Evolutionary conservation across 768 basidiomycete genomes (phyloP).

Genomic region (Tylopilus rubrobrunneus): DNA sequence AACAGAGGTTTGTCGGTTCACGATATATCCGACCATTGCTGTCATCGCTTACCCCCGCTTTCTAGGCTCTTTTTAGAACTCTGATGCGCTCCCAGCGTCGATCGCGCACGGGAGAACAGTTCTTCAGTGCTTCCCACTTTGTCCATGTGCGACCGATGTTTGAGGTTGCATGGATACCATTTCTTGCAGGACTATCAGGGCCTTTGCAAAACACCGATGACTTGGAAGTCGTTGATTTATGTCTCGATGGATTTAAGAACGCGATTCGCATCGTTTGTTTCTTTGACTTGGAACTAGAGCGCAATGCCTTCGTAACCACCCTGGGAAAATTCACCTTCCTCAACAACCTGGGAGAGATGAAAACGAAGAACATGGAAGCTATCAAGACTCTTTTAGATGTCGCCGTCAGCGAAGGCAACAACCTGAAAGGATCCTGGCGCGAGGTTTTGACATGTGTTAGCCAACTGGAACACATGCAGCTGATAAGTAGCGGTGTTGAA

Average conservation of each 20-base stretch:
- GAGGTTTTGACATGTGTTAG: slow-evolving; percentile 97
- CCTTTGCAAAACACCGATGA: slow-evolving; percentile 96
- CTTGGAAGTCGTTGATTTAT: slow-evolving; percentile 84
- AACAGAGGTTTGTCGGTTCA: slow-evolving; percentile 66
- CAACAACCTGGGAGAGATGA: slow-evolving; percentile 98
- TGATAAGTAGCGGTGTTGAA: slow-evolving; percentile 90
- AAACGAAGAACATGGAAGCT: slow-evolving; percentile 98
- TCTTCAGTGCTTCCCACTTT: slow-evolving; percentile 94
- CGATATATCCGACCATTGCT: neutral
- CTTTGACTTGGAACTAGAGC: slow-evolving; percentile 94
- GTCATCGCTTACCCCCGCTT: slow-evolving; percentile 1
- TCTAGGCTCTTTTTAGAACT: slow-evolving; percentile 83
- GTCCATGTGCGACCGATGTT: slow-evolving; percentile 99
- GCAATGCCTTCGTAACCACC: slow-evolving; percentile 98
- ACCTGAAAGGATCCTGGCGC: slow-evolving; percentile 93
- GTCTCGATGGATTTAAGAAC: slow-evolving; percentile 92
- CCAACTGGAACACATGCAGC: slow-evolving; percentile 97
- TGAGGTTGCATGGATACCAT: slow-evolving; percentile 98
- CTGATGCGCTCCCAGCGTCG: slow-evolving; percentile 92
- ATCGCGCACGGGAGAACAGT: slow-evolving; percentile 76
- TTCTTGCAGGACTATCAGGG: slow-evolving; percentile 90
- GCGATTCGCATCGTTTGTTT: slow-evolving; percentile 97
- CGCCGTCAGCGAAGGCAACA: slow-evolving; percentile 94
- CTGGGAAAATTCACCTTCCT: slow-evolving; percentile 96
- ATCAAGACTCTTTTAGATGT: slow-evolving; percentile 94